Conservation (phyloP, 768 basidiomycete genomes). For the Mycena albidolilacea region DNA sequence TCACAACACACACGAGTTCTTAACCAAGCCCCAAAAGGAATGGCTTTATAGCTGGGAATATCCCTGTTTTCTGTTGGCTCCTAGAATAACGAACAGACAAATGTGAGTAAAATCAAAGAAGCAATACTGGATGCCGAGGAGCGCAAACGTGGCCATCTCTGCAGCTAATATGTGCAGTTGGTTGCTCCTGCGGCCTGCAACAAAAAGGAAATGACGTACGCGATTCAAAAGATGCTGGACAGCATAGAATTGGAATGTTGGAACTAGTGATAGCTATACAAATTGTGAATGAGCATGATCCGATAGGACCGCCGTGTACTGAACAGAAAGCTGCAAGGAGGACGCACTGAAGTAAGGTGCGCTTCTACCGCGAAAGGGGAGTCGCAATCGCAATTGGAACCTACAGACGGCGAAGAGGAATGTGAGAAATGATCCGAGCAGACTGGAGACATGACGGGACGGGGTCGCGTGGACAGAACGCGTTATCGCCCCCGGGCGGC, state of each 20-base stretch:
- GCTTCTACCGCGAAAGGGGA: conserved; percentile 18
- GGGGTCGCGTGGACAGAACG: conserved; percentile 41
- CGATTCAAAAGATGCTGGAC: conserved; percentile 27
- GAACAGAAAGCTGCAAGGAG: conserved; percentile 10
- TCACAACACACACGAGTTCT: conserved; percentile 34
- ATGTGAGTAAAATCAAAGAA: conserved; percentile 33
- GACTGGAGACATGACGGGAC: conserved; percentile 42
- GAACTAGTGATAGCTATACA: conserved; percentile 30
- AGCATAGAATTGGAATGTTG: conserved; percentile 24
- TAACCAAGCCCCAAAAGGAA: conserved; percentile 40
- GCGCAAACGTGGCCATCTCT: conserved; percentile 33
- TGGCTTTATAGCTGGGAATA: conserved; percentile 28
- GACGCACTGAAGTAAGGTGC: conserved; percentile 11
- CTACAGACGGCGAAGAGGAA: conserved; percentile 36
- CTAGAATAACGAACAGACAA: conserved; percentile 33
- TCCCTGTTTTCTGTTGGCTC: conserved; percentile 19
- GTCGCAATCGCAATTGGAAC: conserved; percentile 18
- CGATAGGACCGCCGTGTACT: conserved; percentile 8
- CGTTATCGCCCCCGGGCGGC: conserved; percentile 37
- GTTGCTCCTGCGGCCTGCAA: conserved; percentile 27
- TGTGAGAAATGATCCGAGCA: conserved; percentile 42
- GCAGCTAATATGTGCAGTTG: conserved; percentile 29
- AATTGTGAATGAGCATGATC: conserved; percentile 33
- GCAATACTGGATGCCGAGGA: conserved; percentile 28
- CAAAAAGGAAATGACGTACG: conserved; percentile 32